A percentile compares a stretch with the other conserved stretches of the same genome.
These are phyloP conservation scores for Capniomyces stellatus DNA, from an alignment of 371 early-diverging fungal genomes.

Conservation along the genomic window DNA sequence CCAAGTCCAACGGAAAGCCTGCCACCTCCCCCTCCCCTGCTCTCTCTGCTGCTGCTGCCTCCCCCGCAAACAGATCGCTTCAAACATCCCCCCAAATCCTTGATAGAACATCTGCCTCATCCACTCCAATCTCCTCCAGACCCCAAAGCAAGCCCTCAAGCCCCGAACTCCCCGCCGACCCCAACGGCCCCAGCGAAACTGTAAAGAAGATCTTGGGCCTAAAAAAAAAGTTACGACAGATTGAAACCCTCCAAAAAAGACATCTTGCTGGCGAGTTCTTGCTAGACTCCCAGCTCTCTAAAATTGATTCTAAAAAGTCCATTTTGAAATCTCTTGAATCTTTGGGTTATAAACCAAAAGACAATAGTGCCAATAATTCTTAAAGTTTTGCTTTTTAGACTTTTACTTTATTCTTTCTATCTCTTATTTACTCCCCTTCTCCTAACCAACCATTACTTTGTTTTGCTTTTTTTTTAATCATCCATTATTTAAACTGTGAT, in stretches of 20 bases:
- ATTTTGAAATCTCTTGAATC: slow-evolving; percentile 14
- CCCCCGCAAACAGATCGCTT: too few species aligned
- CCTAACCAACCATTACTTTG: too few species aligned
- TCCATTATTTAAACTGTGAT: too few species aligned
- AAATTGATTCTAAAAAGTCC: slow-evolving; percentile 10
- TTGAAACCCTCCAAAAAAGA: slow-evolving; percentile 61
- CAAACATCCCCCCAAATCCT: too few species aligned
- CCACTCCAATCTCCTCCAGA: neutral
- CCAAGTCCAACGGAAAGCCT: too few species aligned
- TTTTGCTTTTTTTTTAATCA: too few species aligned
- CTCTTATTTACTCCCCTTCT: too few species aligned
- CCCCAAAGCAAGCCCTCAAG: neutral
- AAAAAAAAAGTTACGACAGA: slow-evolving; percentile 79
- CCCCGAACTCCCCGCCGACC: neutral
- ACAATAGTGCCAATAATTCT: neutral
- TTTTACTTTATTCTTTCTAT: too few species aligned
- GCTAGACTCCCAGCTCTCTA: slow-evolving; percentile 57
- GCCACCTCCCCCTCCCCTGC: slow-evolving; percentile 7
- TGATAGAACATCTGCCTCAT: slow-evolving; percentile 17
- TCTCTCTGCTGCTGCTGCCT: neutral
- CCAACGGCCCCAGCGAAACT: slow-evolving; percentile 16
- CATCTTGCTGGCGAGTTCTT: slow-evolving; percentile 56
- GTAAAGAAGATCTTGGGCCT: slow-evolving; percentile 73
- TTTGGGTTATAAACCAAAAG: neutral
- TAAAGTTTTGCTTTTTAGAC: too few species aligned